Evolutionary conservation across 169 alveolate species (phyloP), one percentile per base, ranked within the genome.

Genomic region (Blepharisma undulans): DNA sequence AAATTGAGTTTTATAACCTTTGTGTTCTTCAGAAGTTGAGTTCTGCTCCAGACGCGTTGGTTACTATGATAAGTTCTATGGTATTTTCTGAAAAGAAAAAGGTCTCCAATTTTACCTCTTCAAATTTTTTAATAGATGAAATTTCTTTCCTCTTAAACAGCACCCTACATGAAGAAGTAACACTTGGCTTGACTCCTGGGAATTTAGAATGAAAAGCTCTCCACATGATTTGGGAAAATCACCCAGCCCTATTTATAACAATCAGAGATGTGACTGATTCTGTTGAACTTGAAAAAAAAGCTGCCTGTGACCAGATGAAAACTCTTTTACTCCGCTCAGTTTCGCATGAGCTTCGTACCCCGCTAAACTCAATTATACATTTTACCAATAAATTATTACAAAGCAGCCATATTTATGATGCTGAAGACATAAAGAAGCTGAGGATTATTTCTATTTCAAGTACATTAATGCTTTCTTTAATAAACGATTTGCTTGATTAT

Each of bases 271-370:
- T 74, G 30, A 74, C 81, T 14, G 33, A 25, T 6, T 27, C 30
- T 1, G 48, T 27, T 0, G 33, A 74, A 22, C 81, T 74, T 27
- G 33, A 74, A 74, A 29, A 74, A 27, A 74, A 29, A 27, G 33
- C 30, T 27, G 4, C 81, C 30, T 27, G 33, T 27, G 33, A 74
- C 10, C 30, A 74, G 81, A 25, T 74, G 33, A 84, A 84, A 84
- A 22, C 89, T 21, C 22, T 59, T 10, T 25, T 86, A 36, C 91
- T 86, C 29, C 61, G 91, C 12, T 25, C 91, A 25, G 91, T 86
- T 27, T 29, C 84, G n/a, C 91, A 86, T 30, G 91, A 86, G 30
- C 91, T 86, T 66, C 14, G 91, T 66, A 86, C 74, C 8, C 91
- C 91, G 16, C 8, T 48, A 22, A 86, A 86, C n/a, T 86, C 84